Base-by-base conservation (phyloP, 2,329 filamentous ascomycete species). In the Endothia cerciana region DNA sequence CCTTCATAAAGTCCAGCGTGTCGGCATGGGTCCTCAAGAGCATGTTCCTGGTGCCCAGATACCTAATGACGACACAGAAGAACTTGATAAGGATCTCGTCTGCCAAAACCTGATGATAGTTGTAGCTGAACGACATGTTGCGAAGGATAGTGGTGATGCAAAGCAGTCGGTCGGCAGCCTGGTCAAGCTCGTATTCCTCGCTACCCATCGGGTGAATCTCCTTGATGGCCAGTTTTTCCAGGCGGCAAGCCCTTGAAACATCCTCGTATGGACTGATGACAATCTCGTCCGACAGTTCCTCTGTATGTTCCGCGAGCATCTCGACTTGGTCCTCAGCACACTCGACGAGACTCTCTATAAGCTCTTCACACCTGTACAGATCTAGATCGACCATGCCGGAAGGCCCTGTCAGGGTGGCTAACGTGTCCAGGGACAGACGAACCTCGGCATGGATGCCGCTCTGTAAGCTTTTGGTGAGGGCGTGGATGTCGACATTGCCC, bases 1-100 rank as follows among this genome's bases (percentile, higher is more conserved):
- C 95, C 79, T 99, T 99, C 92, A 97, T 97, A 73, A 98, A 94
- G 77, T 99, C 95, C 70, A 97, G 82, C 0, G 91, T 95, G 77
- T 97, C 97, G 73, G 86, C 83, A 70, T 95, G 86, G 3, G 89
- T 92, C 47, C 93, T 88, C 51, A 98, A 80, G 38, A 98, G 85
- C 84, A 94, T 92, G 71, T 93, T 93, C 17, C 93, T 90, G 4
- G 94, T 97, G 38, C 94, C 95, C 17, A 98, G 83, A 70, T 95
- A 92, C 67, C 93, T 86, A 69, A 98, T 93, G 4, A 94, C 87
- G 56, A 89, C 89, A 65, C 92, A 93, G 10, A 97, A 80, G 73
- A 97, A 93, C 71, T 91, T 93, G 73, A 97, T 85, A 22, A 97
- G 89, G 6, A 86, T 79, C 62, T 93, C 85, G 28, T 63, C 91